phyloP scores from a whole-genome alignment of 1,284 basidiomycete genomes.

The Naganishia sp. region DNA sequence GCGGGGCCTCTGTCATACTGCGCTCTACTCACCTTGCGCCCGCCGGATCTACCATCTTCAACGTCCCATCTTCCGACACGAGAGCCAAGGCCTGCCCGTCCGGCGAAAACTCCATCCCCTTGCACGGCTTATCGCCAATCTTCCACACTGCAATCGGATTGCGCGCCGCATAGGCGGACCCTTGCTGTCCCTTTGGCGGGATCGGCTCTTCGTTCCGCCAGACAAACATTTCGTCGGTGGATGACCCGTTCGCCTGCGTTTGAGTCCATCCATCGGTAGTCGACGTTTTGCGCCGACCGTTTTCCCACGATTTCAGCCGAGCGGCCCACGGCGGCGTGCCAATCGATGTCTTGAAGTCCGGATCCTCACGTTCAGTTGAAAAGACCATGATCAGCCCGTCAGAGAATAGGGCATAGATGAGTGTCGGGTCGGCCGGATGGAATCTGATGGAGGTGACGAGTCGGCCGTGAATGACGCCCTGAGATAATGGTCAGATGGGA shows the following conservation, averaged over 20 bases:
- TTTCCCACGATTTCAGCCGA: conserved; percentile 21
- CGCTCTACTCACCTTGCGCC: conserved; percentile 70
- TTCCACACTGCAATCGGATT: conserved; percentile 52
- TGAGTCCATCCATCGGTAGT: conserved; percentile 9
- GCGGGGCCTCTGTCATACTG: no score
- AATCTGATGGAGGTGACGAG: conserved; percentile 73
- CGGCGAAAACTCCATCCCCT: conserved; percentile 85
- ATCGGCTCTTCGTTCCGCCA: conserved; percentile 54
- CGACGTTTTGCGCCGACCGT: conserved; percentile 8
- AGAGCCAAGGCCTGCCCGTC: conserved; percentile 82
- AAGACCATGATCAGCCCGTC: conserved; percentile 85
- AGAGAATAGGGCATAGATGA: conserved; percentile 83
- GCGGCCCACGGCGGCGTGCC: conserved; percentile 44
- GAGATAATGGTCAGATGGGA: conserved; percentile 36
- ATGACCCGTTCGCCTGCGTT: background rate
- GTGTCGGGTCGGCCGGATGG: conserved; percentile 76
- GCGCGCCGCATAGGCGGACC: conserved; percentile 48
- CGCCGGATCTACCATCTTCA: conserved; percentile 80
- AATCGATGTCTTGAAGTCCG: conserved; percentile 59
- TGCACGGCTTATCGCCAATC: conserved; percentile 59
- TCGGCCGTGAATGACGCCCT: conserved; percentile 77
- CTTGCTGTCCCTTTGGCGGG: conserved; percentile 40
- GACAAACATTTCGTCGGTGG: conserved; percentile 37
- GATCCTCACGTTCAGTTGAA: conserved; percentile 86
- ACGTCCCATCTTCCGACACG: conserved; percentile 83